Percentiles rank a stretch among this genome's conserved stretches.
phyloP scores from a whole-genome alignment of 768 basidiomycete species.

The Vishniacozyma victoriae region DNA sequence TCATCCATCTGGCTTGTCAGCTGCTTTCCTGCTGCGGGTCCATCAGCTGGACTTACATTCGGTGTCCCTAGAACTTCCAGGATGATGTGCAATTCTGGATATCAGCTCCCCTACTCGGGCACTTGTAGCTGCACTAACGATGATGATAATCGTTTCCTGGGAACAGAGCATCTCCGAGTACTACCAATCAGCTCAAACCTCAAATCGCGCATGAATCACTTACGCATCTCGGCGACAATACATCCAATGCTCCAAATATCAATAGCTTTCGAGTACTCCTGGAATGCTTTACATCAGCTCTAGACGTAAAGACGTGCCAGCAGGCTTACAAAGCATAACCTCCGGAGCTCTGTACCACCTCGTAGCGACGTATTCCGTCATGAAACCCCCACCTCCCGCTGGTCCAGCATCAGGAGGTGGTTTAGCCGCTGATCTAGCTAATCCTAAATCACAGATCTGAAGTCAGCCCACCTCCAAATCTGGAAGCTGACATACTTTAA shows the following conservation, averaged over 20 bases:
- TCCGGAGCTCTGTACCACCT: slow-evolving; percentile 61
- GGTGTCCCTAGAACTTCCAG: slow-evolving; percentile 79
- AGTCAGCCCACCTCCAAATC: background rate
- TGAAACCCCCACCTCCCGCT: slow-evolving; percentile 65
- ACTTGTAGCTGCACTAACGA: slow-evolving; percentile 58
- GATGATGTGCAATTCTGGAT: slow-evolving; percentile 68
- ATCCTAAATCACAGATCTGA: slow-evolving; percentile 53
- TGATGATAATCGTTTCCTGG: slow-evolving; percentile 84
- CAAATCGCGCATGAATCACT: background rate
- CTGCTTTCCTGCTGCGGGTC: background rate
- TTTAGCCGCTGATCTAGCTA: slow-evolving; percentile 52
- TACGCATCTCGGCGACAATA: slow-evolving; percentile 41
- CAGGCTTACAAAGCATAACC: slow-evolving; percentile 50
- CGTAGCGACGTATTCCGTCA: slow-evolving; percentile 89
- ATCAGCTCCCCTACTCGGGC: background rate
- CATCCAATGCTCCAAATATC: slow-evolving; percentile 50
- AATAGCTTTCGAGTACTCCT: slow-evolving; percentile 53
- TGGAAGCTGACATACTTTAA: slow-evolving; percentile 60
- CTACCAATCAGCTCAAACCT: slow-evolving; percentile 65
- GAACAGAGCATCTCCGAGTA: slow-evolving; percentile 89
- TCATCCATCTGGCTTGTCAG: slow-evolving; percentile 68
- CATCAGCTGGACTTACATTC: slow-evolving; percentile 14
- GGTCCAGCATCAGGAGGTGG: slow-evolving; percentile 47
- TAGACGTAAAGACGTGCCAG: background rate
- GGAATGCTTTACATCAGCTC: slow-evolving; percentile 39